Evolutionary conservation across 192 early-diverging fungal species (phyloP), one percentile per base, ranked within the genome.

Genomic region (Backusella macrospora): DNA sequence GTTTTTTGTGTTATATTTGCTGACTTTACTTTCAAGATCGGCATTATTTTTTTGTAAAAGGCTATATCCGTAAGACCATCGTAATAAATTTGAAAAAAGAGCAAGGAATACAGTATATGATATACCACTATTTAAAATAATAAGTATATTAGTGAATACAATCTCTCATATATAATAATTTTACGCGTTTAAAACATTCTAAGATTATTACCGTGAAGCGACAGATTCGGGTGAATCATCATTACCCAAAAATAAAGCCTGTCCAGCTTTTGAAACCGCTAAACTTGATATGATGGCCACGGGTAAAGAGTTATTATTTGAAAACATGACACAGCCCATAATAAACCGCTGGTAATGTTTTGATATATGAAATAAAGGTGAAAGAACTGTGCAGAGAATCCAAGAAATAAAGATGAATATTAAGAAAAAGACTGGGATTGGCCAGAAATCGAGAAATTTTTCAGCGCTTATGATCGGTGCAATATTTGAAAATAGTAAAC

Each of bases 31-130:
- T 29, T 68, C 43, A 23, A 68, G 42, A 48, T 71, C 67, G 6
- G 68, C 76, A 37, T 75, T 26, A 8, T 18, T 44, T 14, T 71
- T 63, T 47, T 44, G 84, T 72, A 93, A 80, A n/a, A 93, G 70
- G 4, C 84, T 82, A 38, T 91, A 92, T 65, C 93, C 92, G 74
- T 92, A 90, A 38, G 90, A 92, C 93, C 93, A 95, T n/a, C 92
- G 86, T 55, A 95, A 64, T 12, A 95, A 83, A 68, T 95, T 95
- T 75, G 89, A 90, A 70, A 95, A 90, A 65, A 92, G 87, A 44
- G 89, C 90, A 77, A 89, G 92, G 45, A 95, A 92, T 44, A 95
- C 82, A 18, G 91, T 91, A 67, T 93, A 95, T 0, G 92, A 91
- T 37, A 93, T 87, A 8, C 91, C 91, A 64, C 92, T 87, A 14